Conservation (phyloP, 768 basidiomycete species). For the Cytidiella melzeri region DNA sequence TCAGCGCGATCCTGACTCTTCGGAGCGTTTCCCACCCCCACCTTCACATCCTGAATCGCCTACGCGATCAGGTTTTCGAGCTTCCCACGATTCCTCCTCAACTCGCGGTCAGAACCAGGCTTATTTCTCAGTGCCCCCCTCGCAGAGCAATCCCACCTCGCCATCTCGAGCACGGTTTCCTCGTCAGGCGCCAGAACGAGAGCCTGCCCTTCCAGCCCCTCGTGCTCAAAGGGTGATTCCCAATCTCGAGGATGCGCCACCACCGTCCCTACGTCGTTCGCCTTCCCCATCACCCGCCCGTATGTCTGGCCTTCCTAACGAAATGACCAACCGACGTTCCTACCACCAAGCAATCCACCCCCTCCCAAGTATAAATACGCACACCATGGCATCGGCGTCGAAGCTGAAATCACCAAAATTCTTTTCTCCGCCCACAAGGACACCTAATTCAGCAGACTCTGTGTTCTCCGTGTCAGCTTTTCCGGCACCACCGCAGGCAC, state of each 20-base stretch:
- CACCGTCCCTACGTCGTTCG: constrained; percentile 34
- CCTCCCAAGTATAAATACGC: constrained; percentile 9
- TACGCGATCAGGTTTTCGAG: neutral
- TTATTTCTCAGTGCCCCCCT: neutral
- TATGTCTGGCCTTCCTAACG: neutral
- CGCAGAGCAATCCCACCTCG: constrained; percentile 1
- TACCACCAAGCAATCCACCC: neutral
- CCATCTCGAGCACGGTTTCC: constrained; percentile 6
- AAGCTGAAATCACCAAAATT: constrained; percentile 1
- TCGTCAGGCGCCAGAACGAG: neutral
- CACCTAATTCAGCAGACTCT: constrained; percentile 15
- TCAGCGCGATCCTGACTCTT: neutral
- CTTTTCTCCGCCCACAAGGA: no score
- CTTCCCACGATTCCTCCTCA: neutral
- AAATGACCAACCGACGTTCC: neutral
- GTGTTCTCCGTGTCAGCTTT: constrained; percentile 20
- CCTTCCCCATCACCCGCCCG: constrained; percentile 21
- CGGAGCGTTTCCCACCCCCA: neutral
- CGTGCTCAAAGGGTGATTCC: constrained; percentile 22
- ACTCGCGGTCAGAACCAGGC: neutral
- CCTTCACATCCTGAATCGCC: constrained; percentile 2
- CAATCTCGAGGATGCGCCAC: constrained; percentile 39
- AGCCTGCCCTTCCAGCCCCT: constrained; percentile 11
- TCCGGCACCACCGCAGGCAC: constrained; percentile 17
- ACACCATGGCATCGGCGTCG: neutral